Percentiles rank a stretch among this genome's conserved stretches.
phyloP scores from a whole-genome alignment of 202 grass and related monocot species.

The Bolboschoenoplectus hybrid region DNA sequence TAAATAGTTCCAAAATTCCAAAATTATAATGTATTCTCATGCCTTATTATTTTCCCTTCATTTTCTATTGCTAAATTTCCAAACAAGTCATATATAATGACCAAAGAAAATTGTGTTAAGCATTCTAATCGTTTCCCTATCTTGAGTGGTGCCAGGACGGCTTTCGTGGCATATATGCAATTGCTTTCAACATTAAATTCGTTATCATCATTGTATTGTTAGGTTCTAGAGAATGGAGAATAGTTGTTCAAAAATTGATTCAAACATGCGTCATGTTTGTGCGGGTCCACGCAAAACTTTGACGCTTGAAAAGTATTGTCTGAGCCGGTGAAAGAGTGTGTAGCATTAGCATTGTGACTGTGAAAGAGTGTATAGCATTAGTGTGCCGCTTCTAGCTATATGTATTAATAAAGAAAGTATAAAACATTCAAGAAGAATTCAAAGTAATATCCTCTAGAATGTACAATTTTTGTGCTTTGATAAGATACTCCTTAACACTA shows the following conservation, averaged over 20 bases:
- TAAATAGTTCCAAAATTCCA: neutral
- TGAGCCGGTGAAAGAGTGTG: neutral
- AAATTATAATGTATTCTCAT: neutral
- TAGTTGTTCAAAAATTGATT: neutral
- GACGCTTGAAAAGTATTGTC: constrained; percentile 7
- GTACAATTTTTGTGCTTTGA: neutral
- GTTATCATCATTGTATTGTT: constrained; percentile 24
- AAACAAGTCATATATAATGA: neutral
- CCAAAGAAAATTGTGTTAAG: neutral
- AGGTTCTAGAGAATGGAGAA: constrained; percentile 41
- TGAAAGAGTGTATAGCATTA: neutral
- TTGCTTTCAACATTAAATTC: constrained; percentile 44
- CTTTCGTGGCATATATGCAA: constrained; percentile 1
- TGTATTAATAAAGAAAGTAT: neutral
- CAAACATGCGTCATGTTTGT: constrained; percentile 16
- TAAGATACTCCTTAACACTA: neutral
- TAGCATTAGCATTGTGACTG: neutral
- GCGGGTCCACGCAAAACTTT: constrained; percentile 24
- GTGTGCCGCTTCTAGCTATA: neutral
- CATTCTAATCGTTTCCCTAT: neutral
- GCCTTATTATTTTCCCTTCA: neutral
- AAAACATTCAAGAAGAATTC: neutral
- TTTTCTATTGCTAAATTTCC: constrained; percentile 19
- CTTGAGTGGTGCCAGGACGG: neutral
- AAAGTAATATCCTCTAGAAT: neutral